Base-by-base conservation (phyloP, 1,139 yeast genomes). In the Nakaseomyces bracarensis region DNA sequence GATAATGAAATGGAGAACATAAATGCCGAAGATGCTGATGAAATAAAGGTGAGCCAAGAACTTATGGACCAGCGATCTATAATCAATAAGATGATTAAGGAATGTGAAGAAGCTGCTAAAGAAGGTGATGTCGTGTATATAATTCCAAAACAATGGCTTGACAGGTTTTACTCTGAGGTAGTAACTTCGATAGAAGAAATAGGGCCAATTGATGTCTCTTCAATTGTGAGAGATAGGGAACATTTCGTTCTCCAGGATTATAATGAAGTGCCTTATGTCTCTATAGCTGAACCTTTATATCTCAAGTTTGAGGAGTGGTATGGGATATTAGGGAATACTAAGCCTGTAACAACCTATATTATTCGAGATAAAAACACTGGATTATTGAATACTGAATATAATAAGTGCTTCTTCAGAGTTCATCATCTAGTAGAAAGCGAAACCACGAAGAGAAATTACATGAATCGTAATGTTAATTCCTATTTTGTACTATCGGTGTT, bases 231-330 rank as follows among this genome's bases (percentile, higher is more conserved):
- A 28, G 60, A 57, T 21, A 55, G 50, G 38, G 65, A 63, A 1
- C 49, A 55, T 33, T 57, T 58, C 35, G 42, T 65, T 3, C 53
- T 67, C 38, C 59, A 53, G 25, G 66, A 64, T 37, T 55, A 51
- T 36, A 48, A 53, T 3, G 41, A 43, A 11, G 42, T 48, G 33
- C 68, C 69, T 2, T 58, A 65, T 40, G 40, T 52, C 3, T 53
- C 67, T 6, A 57, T 78, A 0, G 64, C 74, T 0, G 68, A 69
- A 2, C 57, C 60, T 2, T 67, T 70, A 1, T 79, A 74, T 52
- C 53, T 65, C 2, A 53, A 66, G 43, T 58, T 80, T 13, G 57
- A 58, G 1, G 65, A 67, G 21, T 75, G 82, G 80, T 79, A 78
- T 57, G 83, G 82, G 0, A 40, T 72, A 13, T 50, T 60, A 2